phyloP scores from a whole-genome alignment of 768 basidiomycete species.

The Termitomyces sp. region DNA sequence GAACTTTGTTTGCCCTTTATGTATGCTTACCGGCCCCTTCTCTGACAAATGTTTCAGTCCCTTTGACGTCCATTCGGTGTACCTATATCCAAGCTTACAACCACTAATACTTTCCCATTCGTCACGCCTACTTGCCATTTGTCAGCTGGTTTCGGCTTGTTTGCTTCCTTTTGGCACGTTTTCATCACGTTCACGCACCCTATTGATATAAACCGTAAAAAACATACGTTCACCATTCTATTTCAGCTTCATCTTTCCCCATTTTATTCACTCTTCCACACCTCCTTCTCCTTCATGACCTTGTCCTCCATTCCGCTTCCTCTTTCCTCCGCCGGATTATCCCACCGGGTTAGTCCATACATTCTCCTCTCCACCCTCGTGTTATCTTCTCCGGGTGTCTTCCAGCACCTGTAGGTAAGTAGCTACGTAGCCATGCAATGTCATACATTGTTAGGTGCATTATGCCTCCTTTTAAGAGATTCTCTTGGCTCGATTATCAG shows the following conservation, averaged over 20 bases:
- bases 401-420: slow-evolving; percentile 37
- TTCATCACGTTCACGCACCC: slow-evolving; percentile 13
- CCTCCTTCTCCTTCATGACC: slow-evolving; percentile 4
- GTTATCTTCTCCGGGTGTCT: slow-evolving; percentile 9
- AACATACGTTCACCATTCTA: slow-evolving; percentile 34
- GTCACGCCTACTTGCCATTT: slow-evolving; percentile 10
- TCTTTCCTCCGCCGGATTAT: slow-evolving; percentile 16
- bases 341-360: slow-evolving; percentile 17
- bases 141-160: slow-evolving; percentile 32
- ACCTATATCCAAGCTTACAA: slow-evolving; percentile 8
- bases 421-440: slow-evolving; percentile 28
- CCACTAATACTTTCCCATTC: slow-evolving; percentile 13
- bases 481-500: background rate
- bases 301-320: slow-evolving; percentile 11
- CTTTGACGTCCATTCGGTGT: slow-evolving; percentile 13
- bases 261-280: slow-evolving; percentile 16
- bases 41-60: slow-evolving; percentile 11
- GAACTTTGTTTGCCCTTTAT: slow-evolving; percentile 13
- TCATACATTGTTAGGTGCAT: slow-evolving; percentile 15
- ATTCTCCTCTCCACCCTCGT: slow-evolving; percentile 13
- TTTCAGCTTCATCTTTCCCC: slow-evolving; percentile 30
- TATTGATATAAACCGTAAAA: slow-evolving; percentile 43
- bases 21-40: slow-evolving; percentile 10
- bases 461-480: slow-evolving; percentile 10
- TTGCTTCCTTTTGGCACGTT: slow-evolving; percentile 25